Evolutionary conservation across 1,139 yeast genomes (phyloP), one percentile per base, ranked within the genome.

Genomic region (Nadsonia commutata): DNA sequence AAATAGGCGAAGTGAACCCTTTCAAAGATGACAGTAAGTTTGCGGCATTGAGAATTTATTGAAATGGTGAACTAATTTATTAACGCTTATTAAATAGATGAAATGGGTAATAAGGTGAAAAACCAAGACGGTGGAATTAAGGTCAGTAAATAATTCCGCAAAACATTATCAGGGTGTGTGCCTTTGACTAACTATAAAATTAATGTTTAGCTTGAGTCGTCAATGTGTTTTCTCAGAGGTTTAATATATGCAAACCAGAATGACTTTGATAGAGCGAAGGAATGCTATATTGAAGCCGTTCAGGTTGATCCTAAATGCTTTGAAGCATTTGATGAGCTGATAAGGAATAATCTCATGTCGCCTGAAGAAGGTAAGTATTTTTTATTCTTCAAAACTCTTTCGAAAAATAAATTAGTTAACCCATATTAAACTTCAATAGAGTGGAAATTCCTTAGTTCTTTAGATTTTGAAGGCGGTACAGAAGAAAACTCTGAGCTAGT

Each of bases 301-400:
- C 54, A 74, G 50, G 85, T 83, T 1, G 98, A 93, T 60, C 88
- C 83, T 9, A 85, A 86, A 57, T 90, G 97, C 60, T 90, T 70
- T 59, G 98, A 93, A 53, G 97, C 98, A 0, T 85, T 85, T 58
- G 76, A 83, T 53, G 90, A 82, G 56, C 68, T 93, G 42, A 72
- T 84, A 2, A 65, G 72, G 36, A 82, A 83, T 53, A 80, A 79
- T 55, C 69, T 88, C 50, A 66, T 93, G 66, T 74, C 94, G 0
- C 94, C 97, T 0, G 64, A 68, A 19, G 97, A 90, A 56, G 33
- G 33, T 27, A 27, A 27, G 33, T 90, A 54, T 50, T 31, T 18
- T 43, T 27, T 27, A 13, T n/a, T n/a, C n/a, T n/a, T n/a, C n/a
- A n/a, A n/a, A n/a, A n/a, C n/a, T n/a, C n/a, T n/a, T n/a, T n/a